phyloP scores from a whole-genome alignment of 176 grass and related monocot species.

The Poa annua region DNA sequence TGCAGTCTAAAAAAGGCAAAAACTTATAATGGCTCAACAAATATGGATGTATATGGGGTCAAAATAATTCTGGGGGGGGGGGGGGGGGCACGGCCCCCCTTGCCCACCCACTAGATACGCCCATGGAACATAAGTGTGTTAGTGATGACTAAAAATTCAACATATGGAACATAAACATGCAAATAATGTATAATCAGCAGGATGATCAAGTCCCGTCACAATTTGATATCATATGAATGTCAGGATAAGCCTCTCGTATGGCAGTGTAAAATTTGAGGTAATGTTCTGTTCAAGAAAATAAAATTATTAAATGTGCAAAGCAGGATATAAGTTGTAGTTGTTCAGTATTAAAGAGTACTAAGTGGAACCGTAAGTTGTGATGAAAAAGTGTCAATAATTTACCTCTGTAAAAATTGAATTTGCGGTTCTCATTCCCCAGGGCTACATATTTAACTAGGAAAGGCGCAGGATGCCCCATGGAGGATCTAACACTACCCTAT shows the following conservation, averaged over 20 bases:
- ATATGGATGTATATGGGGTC: too few species aligned
- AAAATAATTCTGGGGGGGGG: too few species aligned
- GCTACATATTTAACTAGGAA: slow-evolving; percentile 87
- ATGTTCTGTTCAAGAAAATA: slow-evolving; percentile 48
- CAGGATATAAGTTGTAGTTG: background rate
- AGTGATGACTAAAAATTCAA: background rate
- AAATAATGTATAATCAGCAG: slow-evolving; percentile 71
- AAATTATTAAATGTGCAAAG: slow-evolving; percentile 2
- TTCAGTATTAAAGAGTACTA: background rate
- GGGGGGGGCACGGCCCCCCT: too few species aligned
- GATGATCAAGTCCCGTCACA: slow-evolving; percentile 77
- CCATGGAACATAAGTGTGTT: too few species aligned
- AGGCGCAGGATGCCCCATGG: slow-evolving; percentile 83
- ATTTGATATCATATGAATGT: slow-evolving; percentile 76
- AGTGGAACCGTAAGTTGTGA: background rate
- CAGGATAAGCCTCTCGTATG: slow-evolving; percentile 62
- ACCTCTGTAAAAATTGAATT: slow-evolving; percentile 53
- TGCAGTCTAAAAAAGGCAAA: too few species aligned
- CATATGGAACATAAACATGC: slow-evolving; percentile 32
- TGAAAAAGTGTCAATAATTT: slow-evolving; percentile 2
- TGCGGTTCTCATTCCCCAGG: slow-evolving; percentile 82
- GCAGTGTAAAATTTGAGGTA: slow-evolving; percentile 70
- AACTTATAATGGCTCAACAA: too few species aligned
- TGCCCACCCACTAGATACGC: too few species aligned
- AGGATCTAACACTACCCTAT: slow-evolving; percentile 78